phyloP scores from a whole-genome alignment of 306 rosid species.

The Clitoria ternatea region DNA sequence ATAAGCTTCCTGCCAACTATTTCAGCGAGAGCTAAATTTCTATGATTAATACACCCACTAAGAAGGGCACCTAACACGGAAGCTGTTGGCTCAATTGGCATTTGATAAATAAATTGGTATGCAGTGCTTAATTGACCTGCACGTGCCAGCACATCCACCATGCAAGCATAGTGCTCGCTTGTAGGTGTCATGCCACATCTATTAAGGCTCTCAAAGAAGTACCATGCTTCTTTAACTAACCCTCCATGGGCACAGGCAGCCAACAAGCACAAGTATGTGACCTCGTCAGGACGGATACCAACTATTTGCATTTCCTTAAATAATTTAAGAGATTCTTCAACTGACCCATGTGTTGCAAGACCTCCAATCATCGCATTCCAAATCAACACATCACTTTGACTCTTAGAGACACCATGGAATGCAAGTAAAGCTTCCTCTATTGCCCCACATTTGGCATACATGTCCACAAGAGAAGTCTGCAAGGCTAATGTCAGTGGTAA shows the following conservation, averaged over 20 bases:
- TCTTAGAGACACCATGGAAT: slow-evolving; percentile 37
- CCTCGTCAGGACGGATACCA: slow-evolving; percentile 61
- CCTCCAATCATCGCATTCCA: slow-evolving; percentile 88
- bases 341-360: slow-evolving; percentile 69
- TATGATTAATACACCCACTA: slow-evolving; percentile 63
- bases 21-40: slow-evolving; percentile 62
- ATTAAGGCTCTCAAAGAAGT: slow-evolving; percentile 54
- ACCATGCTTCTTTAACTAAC: slow-evolving; percentile 65
- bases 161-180: slow-evolving; percentile 69
- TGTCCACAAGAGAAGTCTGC: slow-evolving; percentile 76
- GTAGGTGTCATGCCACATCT: slow-evolving; percentile 47
- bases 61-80: slow-evolving; percentile 76
- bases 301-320: slow-evolving; percentile 53
- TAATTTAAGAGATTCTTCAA: slow-evolving; percentile 46
- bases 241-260: slow-evolving; percentile 82
- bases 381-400: slow-evolving; percentile 55
- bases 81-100: slow-evolving; percentile 59
- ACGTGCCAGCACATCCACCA: slow-evolving; percentile 75
- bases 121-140: slow-evolving; percentile 60
- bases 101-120: slow-evolving; percentile 56
- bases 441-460: slow-evolving; percentile 88
- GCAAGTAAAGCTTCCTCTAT: slow-evolving; percentile 59
- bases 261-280: slow-evolving; percentile 74
- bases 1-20: slow-evolving; percentile 68
- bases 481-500: slow-evolving; percentile 53